Evolutionary conservation across 1,139 yeast species (phyloP).

Genomic region (Komagataea norvegica): DNA sequence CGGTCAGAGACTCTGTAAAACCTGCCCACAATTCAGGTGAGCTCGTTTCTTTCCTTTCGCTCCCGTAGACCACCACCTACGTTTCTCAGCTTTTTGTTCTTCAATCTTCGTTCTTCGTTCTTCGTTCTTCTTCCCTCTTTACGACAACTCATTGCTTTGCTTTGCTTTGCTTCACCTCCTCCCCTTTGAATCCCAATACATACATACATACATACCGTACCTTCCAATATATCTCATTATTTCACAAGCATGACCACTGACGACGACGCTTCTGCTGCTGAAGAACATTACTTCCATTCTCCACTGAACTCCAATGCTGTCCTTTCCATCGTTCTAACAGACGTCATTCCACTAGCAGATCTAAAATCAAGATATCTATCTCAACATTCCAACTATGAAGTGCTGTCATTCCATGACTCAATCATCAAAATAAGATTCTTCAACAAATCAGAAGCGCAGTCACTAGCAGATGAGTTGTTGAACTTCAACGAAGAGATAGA

Average conservation of each 20-base stretch:
- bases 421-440: slow-evolving; percentile 19
- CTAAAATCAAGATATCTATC: slow-evolving; percentile 2
- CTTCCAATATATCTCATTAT: too few relatives aligned
- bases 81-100: too few relatives aligned
- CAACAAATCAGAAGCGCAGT: slow-evolving; percentile 19
- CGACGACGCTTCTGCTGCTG: slow-evolving; percentile 1
- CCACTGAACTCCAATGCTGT: slow-evolving; percentile 24
- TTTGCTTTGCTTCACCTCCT: too few relatives aligned
- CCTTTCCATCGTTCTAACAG: slow-evolving; percentile 11
- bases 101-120: too few relatives aligned
- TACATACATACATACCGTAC: too few relatives aligned
- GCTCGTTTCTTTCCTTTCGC: too few relatives aligned
- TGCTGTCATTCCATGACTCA: slow-evolving; percentile 8
- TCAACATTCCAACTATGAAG: slow-evolving; percentile 9
- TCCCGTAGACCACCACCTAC: too few relatives aligned
- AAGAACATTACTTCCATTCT: slow-evolving; percentile 19
- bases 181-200: too few relatives aligned
- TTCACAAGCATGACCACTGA: not conserved
- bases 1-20: too few relatives aligned
- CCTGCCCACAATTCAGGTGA: too few relatives aligned
- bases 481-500: not conserved
- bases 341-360: slow-evolving; percentile 1
- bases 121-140: too few relatives aligned
- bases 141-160: too few relatives aligned
- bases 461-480: slow-evolving; percentile 7